Evolutionary conservation across 345 rosid genomes (phyloP), one percentile per base, ranked within the genome.

Genomic region (Salix udensis): DNA sequence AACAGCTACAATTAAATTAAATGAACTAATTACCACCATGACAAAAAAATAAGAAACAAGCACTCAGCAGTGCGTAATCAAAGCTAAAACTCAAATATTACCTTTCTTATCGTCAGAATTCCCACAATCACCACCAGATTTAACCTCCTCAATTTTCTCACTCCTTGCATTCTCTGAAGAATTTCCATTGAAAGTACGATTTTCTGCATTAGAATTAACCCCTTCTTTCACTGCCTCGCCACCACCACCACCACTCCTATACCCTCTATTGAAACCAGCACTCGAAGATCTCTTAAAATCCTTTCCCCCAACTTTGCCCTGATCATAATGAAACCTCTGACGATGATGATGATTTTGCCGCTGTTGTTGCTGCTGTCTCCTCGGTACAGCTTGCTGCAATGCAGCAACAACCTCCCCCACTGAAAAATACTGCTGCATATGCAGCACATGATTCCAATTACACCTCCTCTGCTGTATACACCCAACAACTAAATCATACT

Each of bases 351-450:
- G 67, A 28, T 44, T 76, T 18, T 67, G 70, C 6, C 70, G 75
- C 16, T 77, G 84, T n/a, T 81, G 81, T 28, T 81, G 81, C 60
- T 88, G 93, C 55, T 88, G 92, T 58, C 84, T 78, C 82, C 84
- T 83, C 88, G 87, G 81, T 1, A 87, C 84, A n/a, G 83, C 91
- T 74, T 92, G 95, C n/a, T 94, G 94, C 72, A 96, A 82, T 21
- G 89, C 80, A 34, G 85, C 68, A 24, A 79, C 53, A 52, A 96
- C 89, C 68, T 94, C 98, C 0, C 82, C 80, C 10, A 90, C 80
- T 0, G 99, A 81, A 70, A 77, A 90, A 76, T 85, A 92, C 68
- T 90, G 99, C 86, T 94, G 97, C 95, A 96, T 84, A 88, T 85
- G 84, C 23, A 92, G 87, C 83, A 91, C 94, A 0, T 89, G 85